These are phyloP conservation scores for Pisolithus thermaeus DNA, from an alignment of 1,284 basidiomycete species.

Conservation along the genomic window DNA sequence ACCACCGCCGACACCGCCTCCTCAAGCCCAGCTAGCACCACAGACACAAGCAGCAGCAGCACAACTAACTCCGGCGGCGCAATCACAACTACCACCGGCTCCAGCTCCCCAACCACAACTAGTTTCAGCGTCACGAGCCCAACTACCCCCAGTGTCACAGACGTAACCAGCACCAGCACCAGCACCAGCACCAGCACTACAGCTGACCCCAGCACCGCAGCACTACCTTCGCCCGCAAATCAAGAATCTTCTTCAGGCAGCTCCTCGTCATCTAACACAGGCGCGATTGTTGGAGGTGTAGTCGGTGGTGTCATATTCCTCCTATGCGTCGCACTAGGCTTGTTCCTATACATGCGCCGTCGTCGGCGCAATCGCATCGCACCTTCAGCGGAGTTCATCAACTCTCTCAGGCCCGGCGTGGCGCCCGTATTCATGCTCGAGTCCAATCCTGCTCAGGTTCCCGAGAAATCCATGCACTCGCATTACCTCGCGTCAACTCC, in stretches of 20 bases:
- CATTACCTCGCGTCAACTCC: constrained; percentile 10
- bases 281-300: constrained; percentile 38
- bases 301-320: constrained; percentile 34
- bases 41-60: too few species aligned
- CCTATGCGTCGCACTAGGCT: constrained; percentile 20
- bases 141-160: not conserved
- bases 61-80: too few species aligned
- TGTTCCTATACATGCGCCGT: constrained; percentile 30
- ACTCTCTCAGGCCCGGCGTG: constrained; percentile 20
- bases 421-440: constrained; percentile 25
- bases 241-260: not conserved
- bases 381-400: constrained; percentile 47
- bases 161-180: not conserved
- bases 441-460: constrained; percentile 11
- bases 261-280: constrained; percentile 19
- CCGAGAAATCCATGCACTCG: constrained; percentile 15
- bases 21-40: not conserved
- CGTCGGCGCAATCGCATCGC: constrained; percentile 34
- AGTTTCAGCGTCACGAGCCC: not conserved
- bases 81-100: not conserved
- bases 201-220: not conserved
- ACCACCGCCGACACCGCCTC: constrained; percentile 1
- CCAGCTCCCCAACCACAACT: constrained; percentile 2
- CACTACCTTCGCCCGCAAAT: not conserved
- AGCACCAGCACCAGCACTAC: not conserved